Base-by-base conservation (phyloP, 257 asterid species). In the Echites panduratus region DNA sequence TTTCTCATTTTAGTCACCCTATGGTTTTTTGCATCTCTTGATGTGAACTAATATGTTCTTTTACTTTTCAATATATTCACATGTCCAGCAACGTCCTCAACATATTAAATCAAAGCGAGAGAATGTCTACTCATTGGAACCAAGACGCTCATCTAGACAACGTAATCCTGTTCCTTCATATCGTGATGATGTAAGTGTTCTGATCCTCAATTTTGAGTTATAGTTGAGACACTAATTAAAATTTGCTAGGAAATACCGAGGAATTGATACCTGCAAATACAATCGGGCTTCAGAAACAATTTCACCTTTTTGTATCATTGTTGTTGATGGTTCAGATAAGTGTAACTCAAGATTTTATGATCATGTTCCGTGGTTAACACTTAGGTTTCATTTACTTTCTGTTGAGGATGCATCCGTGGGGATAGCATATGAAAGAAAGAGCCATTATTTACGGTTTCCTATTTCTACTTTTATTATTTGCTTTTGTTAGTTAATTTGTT, bases 101-200 rank as follows among this genome's bases (percentile, higher is more conserved):
- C 75, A 26, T 43, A 62, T 45, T 70, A 82, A 77, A 69, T 78
- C 75, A 32, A 89, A 86, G 78, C 67, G 79, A 69, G 53, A 50
- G 4, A 69, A 52, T 49, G 67, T 26, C 47, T 80, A 22, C 79
- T 56, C 68, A 73, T 56, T 75, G 57, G 97, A 93, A 88, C 98
- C 96, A 77, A 87, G 97, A 64, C 96, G 98, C 61, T 93, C 98
- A 11, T 79, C 93, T 69, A 89, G 98, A 24, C 87, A 80, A 22
- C 96, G 97, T 43, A 93, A 80, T 67, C 81, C 85, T 43, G 88
- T 85, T 79, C 20, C 80, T 43, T 76, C 97, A 9, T 93, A 93
- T 78, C 84, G 84, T 54, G 98, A 93, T 75, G 90, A 93, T 74
- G 96, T 90, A 79, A 90, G 91, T 70, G 72, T 63, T 75, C 56